These are phyloP conservation scores for Ophiognomonia clavigignenti-juglandacearum DNA, from an alignment of 2,329 filamentous ascomycete genomes.

Conservation along the genomic window DNA sequence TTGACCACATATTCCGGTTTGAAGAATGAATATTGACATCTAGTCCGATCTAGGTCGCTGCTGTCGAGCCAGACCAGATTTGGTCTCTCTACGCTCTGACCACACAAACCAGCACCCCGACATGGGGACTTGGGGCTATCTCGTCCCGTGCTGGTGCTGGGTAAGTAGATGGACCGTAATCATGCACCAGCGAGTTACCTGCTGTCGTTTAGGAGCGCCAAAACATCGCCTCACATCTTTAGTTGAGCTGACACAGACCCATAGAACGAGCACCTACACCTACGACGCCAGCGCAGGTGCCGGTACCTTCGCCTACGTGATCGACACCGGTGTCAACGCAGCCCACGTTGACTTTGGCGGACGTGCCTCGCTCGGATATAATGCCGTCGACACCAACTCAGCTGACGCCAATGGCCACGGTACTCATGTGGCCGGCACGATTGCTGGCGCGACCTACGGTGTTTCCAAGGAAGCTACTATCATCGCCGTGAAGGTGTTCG, in stretches of 20 bases:
- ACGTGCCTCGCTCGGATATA: constrained; percentile 25
- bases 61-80: constrained; percentile 10
- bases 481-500: constrained; percentile 28
- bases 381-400: constrained; percentile 19
- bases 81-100: constrained; percentile 6
- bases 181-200: too few relatives aligned
- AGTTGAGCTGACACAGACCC: too few relatives aligned
- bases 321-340: constrained; percentile 39
- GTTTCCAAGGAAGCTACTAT: constrained; percentile 27
- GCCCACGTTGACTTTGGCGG: constrained; percentile 29
- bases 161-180: too few relatives aligned
- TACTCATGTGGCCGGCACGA: constrained; percentile 28
- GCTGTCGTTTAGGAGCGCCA: too few relatives aligned
- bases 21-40: neutral
- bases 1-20: too few relatives aligned
- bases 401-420: constrained; percentile 27
- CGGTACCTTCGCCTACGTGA: constrained; percentile 33
- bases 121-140: constrained; percentile 25
- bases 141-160: constrained; percentile 19
- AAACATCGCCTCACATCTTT: too few relatives aligned
- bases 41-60: constrained; percentile 1
- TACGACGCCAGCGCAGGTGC: constrained; percentile 21
- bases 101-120: constrained; percentile 4
- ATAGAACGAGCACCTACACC: constrained; percentile 18
- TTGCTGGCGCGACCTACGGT: constrained; percentile 26